phyloP scores from a whole-genome alignment of 768 basidiomycete genomes.

The Suillus subalutaceus region DNA sequence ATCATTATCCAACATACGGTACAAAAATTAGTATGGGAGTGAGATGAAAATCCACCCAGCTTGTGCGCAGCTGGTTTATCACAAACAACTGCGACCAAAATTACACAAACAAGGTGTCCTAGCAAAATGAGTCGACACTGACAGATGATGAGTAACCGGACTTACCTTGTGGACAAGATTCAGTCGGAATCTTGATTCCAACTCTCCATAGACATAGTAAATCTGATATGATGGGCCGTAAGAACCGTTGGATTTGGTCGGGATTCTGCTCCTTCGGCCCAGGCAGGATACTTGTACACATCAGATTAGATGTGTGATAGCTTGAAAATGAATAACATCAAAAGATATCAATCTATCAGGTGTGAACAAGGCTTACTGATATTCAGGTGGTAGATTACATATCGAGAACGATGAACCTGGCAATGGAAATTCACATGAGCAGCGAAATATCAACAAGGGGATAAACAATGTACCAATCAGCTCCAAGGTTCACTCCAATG shows the following conservation, averaged over 20 bases:
- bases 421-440: neutral
- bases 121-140: too few relatives aligned
- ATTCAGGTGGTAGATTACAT: conserved; percentile 31
- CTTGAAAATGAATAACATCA: neutral
- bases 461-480: conserved; percentile 31
- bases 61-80: conserved; percentile 44
- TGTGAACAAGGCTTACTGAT: conserved; percentile 18
- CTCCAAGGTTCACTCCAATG: conserved; percentile 29
- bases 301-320: conserved; percentile 6
- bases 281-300: conserved; percentile 28
- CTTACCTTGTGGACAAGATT: conserved; percentile 25
- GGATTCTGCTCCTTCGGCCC: conserved; percentile 30
- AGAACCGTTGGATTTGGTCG: conserved; percentile 30
- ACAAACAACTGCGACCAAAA: conserved; percentile 37
- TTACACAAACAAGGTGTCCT: neutral
- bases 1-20: conserved; percentile 32
- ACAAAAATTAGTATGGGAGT: conserved; percentile 37
- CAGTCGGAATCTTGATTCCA: conserved; percentile 11
- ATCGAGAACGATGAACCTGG: conserved; percentile 38
- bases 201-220: conserved; percentile 25
- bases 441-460: too few relatives aligned
- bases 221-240: conserved; percentile 30
- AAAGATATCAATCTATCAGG: too few relatives aligned
- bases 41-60: conserved; percentile 32
- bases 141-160: too few relatives aligned